Base-by-base conservation (phyloP, 495 filamentous ascomycete species). In the Evernia prunastri region DNA sequence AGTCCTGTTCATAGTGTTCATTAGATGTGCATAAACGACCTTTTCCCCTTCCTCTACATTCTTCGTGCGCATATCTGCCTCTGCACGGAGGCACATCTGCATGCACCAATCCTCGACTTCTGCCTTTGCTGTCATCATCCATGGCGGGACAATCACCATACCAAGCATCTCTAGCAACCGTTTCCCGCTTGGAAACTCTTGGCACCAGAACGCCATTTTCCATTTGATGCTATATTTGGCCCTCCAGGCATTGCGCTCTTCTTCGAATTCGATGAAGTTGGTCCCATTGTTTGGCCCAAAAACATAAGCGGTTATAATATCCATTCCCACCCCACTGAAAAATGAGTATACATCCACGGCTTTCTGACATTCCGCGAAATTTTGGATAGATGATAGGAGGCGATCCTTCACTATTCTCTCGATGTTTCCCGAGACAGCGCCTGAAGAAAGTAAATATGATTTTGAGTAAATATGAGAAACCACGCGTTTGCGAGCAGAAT, bases 381-480 rank as follows among this genome's bases (percentile, higher is more conserved):
- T 65, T 0, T 79, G 68, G 54, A 82, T 60, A 62, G 80, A 67
- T 17, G 85, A 86, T 6, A 89, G 73, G 7, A 90, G 72, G 20
- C 85, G 76, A 5, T 78, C 71, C 65, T 79, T 80, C 29, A 91
- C 53, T 33, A 91, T 79, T 4, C 69, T 67, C 17, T 73, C 66
- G 12, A 82, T 79, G 63, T 88, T 79, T 1, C 68, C 70, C 4
- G 72, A 66, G 17, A 87, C 67, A 17, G 84, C 75, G 4, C 69
- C 37, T 11, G 85, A 88, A 57, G 74, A 72, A 59, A 84, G 79
- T 35, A 92, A 73, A 68, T 73, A 84, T 12, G 87, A 88, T 70
- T 92, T 92, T 67, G 86, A 86, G 76, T 88, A 91, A 43, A 87
- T 79, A 69, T 88, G 81, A 39, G 83, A 85, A 31, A 92, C n/a